Evolutionary conservation across 2,329 filamentous ascomycete species (phyloP).

Genomic region (Zasmidium citrigriseum): DNA sequence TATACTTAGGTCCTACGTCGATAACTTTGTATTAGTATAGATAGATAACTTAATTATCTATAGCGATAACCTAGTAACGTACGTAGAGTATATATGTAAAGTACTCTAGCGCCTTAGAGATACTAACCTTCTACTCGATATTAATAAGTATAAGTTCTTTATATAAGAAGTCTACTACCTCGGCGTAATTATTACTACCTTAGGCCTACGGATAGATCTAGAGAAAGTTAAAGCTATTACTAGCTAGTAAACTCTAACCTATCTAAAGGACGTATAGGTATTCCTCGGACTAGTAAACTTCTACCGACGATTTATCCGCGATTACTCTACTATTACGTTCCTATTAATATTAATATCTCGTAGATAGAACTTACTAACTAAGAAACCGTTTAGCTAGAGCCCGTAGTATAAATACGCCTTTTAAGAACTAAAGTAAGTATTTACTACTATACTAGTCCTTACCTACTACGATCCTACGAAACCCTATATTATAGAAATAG

Average conservation of each 20-base stretch:
- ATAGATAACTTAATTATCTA: conserved; percentile 34
- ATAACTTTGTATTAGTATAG: conserved; percentile 25
- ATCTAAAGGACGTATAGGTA: conserved; percentile 5
- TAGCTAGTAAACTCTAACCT: neutral
- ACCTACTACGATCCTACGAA: neutral
- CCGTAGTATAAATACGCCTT: neutral
- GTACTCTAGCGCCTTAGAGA: conserved; percentile 27
- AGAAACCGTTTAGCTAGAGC: neutral
- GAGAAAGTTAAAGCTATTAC: conserved; percentile 6
- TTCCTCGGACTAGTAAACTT: conserved; percentile 10
- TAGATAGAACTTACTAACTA: neutral
- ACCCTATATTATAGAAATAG: neutral
- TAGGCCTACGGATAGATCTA: conserved; percentile 24
- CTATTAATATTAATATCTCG: neutral
- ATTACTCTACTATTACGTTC: neutral
- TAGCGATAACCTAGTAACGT: conserved; percentile 25
- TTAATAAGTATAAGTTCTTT: conserved; percentile 11
- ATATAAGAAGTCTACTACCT: conserved; percentile 32
- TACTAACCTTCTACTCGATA: conserved; percentile 13
- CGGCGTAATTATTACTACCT: conserved; percentile 26
- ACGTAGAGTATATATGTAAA: conserved; percentile 26
- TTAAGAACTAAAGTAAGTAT: neutral
- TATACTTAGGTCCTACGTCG: conserved; percentile 24
- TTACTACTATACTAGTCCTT: neutral
- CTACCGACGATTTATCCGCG: neutral